These are phyloP conservation scores for Geranium brycei DNA, from an alignment of 345 rosid species.

Conservation along the genomic window DNA sequence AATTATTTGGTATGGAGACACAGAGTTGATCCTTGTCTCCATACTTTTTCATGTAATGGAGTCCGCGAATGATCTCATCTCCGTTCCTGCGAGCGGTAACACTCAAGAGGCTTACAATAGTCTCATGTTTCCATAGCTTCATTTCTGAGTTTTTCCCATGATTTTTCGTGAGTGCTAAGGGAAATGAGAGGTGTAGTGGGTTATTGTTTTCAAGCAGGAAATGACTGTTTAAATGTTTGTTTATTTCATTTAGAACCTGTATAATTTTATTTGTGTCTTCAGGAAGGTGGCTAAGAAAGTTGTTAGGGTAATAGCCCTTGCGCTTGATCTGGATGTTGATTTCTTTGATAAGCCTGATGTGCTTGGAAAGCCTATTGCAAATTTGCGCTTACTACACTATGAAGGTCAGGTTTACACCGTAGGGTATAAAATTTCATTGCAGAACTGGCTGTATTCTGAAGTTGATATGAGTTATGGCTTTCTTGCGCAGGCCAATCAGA, in stretches of 20 bases:
- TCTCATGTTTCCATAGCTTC: too few relatives aligned
- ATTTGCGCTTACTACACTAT: slow-evolving; percentile 58
- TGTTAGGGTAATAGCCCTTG: slow-evolving; percentile 62
- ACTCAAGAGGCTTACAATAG: too few relatives aligned
- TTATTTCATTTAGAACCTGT: slow-evolving; percentile 2
- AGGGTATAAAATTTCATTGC: not conserved
- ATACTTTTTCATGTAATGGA: too few relatives aligned
- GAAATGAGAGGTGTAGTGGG: too few relatives aligned
- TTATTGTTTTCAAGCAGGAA: too few relatives aligned
- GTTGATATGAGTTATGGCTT: not conserved
- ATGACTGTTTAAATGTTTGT: not conserved
- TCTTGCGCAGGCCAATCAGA: slow-evolving; percentile 40
- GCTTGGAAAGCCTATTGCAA: slow-evolving; percentile 64
- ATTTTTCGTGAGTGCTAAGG: too few relatives aligned
- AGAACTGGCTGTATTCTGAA: not conserved
- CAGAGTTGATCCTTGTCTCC: too few relatives aligned
- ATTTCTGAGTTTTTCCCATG: too few relatives aligned
- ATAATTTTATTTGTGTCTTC: slow-evolving; percentile 6
- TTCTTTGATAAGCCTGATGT: slow-evolving; percentile 67
- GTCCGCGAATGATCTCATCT: too few relatives aligned
- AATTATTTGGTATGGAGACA: too few relatives aligned
- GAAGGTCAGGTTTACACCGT: slow-evolving; percentile 28
- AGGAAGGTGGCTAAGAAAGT: slow-evolving; percentile 51
- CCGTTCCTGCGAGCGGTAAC: too few relatives aligned
- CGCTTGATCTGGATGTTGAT: slow-evolving; percentile 51